phyloP scores from a whole-genome alignment of 495 filamentous ascomycete genomes.

The Daldinia decipiens region DNA sequence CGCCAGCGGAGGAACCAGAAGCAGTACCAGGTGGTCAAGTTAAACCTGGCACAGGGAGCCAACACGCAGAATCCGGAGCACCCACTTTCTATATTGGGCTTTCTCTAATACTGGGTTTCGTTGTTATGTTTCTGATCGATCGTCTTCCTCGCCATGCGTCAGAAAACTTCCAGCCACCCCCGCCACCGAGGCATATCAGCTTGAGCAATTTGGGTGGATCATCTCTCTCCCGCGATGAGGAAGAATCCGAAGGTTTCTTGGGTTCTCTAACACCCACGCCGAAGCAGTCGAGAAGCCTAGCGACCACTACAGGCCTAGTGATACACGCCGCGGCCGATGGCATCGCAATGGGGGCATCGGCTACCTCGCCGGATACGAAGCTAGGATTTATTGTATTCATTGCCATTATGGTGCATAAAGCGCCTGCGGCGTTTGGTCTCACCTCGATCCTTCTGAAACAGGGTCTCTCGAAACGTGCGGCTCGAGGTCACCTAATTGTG shows the following conservation, averaged over 20 bases:
- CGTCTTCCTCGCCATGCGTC: conserved; percentile 79
- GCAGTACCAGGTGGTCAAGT: conserved; percentile 18
- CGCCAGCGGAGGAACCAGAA: conserved; percentile 32
- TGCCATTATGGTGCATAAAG: conserved; percentile 97
- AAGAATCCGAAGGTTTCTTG: conserved; percentile 64
- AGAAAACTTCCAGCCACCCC: conserved; percentile 61
- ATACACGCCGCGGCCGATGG: conserved; percentile 98
- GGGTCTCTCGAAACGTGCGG: conserved; percentile 84
- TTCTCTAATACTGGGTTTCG: conserved; percentile 86
- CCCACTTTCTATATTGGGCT: conserved; percentile 77
- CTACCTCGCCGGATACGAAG: conserved; percentile 73
- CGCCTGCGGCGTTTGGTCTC: conserved; percentile 93
- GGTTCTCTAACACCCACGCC: conserved; percentile 59
- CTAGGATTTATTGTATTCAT: conserved; percentile 91
- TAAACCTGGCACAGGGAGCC: conserved; percentile 17
- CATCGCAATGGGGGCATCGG: conserved; percentile 91
- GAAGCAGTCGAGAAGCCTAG: conserved; percentile 63
- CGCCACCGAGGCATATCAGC: conserved; percentile 74
- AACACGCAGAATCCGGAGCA: conserved; percentile 50
- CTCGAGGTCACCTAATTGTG: conserved; percentile 84
- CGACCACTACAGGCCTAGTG: conserved; percentile 92
- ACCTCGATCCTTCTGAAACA: conserved; percentile 90
- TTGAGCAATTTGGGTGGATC: conserved; percentile 76
- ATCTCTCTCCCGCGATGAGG: conserved; percentile 54
- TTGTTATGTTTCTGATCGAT: conserved; percentile 97